phyloP scores from a whole-genome alignment of 257 asterid species.

The Primulina huaijiensis region DNA sequence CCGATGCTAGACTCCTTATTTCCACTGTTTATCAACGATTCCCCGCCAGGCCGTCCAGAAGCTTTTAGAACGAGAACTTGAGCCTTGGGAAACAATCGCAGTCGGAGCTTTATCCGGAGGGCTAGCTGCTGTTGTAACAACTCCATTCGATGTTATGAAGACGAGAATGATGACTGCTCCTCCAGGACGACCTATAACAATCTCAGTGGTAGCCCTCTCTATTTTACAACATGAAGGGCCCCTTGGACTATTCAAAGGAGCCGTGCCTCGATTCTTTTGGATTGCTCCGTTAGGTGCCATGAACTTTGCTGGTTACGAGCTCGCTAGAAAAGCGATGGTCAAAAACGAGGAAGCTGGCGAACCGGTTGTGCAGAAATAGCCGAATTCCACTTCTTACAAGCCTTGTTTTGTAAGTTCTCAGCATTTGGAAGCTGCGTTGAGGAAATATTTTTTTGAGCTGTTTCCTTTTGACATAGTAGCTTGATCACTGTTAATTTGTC shows the following conservation, averaged over 20 bases:
- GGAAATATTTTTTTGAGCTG: neutral
- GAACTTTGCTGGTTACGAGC: slow-evolving; percentile 89
- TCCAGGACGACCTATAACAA: slow-evolving; percentile 47
- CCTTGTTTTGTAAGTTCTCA: neutral
- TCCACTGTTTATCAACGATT: neutral
- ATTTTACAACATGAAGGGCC: slow-evolving; percentile 68
- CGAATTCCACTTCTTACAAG: neutral
- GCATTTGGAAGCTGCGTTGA: neutral
- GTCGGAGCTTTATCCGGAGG: slow-evolving; percentile 95
- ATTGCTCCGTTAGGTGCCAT: slow-evolving; percentile 93
- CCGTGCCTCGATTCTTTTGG: slow-evolving; percentile 86
- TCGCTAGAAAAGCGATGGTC: slow-evolving; percentile 73
- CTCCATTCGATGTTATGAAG: slow-evolving; percentile 86
- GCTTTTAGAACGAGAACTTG: slow-evolving; percentile 63
- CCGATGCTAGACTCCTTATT: neutral
- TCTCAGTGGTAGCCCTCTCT: slow-evolving; percentile 47
- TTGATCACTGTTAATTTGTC: neutral
- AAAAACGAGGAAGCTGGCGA: slow-evolving; percentile 47
- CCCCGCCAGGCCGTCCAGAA: slow-evolving; percentile 50
- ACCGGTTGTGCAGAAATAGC: neutral
- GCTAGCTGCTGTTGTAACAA: slow-evolving; percentile 68
- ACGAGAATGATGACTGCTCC: slow-evolving; percentile 79
- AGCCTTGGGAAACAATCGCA: slow-evolving; percentile 77
- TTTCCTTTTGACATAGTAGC: neutral
- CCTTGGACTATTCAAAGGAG: slow-evolving; percentile 76